Evolutionary conservation across 345 rosid species (phyloP).

Genomic region (Brassica napus): DNA sequence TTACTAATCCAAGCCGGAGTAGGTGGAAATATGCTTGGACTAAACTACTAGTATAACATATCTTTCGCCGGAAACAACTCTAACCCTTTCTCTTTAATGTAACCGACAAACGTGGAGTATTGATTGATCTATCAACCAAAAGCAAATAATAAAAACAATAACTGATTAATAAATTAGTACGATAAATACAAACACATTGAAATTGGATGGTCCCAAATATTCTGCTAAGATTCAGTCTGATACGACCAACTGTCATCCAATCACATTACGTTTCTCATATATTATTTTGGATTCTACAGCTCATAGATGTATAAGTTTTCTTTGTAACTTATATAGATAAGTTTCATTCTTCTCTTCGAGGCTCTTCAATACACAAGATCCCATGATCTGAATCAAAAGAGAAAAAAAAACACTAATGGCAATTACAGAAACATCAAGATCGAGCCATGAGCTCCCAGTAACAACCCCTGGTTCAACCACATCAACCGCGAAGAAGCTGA

Average conservation of each 20-base stretch:
- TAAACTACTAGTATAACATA: neutral
- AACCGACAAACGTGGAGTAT: neutral
- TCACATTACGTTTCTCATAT: slow-evolving; percentile 24
- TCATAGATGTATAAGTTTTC: neutral
- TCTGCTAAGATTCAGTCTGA: slow-evolving; percentile 26
- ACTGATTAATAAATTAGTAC: neutral
- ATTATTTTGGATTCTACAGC: slow-evolving; percentile 11
- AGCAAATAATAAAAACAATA: neutral
- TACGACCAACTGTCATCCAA: slow-evolving; percentile 18
- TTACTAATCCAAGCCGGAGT: neutral
- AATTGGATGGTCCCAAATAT: slow-evolving; percentile 16
- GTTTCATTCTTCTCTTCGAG: neutral
- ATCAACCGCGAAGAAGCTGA: slow-evolving; percentile 47
- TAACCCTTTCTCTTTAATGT: neutral
- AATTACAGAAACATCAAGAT: slow-evolving; percentile 21
- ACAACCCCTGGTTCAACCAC: neutral
- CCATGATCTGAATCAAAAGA: neutral
- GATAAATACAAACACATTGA: neutral
- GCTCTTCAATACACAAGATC: neutral
- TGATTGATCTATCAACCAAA: neutral
- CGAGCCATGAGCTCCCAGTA: slow-evolving; percentile 28
- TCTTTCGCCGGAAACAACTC: slow-evolving; percentile 4
- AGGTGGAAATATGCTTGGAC: neutral
- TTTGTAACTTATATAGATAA: neutral
- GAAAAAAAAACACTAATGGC: slow-evolving; percentile 6